Evolutionary conservation across 768 basidiomycete species (phyloP).

Genomic region (Termitomyces sp.): DNA sequence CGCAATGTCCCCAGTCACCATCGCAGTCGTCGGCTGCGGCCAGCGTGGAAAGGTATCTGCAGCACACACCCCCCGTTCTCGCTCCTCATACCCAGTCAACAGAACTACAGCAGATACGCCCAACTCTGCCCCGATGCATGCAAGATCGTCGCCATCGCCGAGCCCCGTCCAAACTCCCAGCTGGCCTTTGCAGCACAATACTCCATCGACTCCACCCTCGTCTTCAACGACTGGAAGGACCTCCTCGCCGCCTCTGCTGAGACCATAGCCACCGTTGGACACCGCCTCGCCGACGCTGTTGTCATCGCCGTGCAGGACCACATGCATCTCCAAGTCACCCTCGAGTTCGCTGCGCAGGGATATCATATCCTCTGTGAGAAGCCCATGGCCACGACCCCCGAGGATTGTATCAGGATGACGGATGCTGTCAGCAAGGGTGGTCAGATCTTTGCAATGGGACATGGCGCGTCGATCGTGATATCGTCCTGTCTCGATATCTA

Average conservation of each 20-base stretch:
- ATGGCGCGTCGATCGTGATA: slow-evolving; percentile 46
- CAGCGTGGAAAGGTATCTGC: slow-evolving; percentile 64
- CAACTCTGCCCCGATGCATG: slow-evolving; percentile 53
- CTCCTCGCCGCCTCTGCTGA: slow-evolving; percentile 64
- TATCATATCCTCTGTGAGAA: slow-evolving; percentile 93
- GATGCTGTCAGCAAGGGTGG: slow-evolving; percentile 61
- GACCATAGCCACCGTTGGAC: slow-evolving; percentile 56
- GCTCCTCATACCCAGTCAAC: no score
- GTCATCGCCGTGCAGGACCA: slow-evolving; percentile 77
- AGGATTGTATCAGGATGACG: slow-evolving; percentile 75
- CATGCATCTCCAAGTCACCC: slow-evolving; percentile 69
- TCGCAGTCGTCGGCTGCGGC: slow-evolving; percentile 80
- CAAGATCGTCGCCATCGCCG: slow-evolving; percentile 81
- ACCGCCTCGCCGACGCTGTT: slow-evolving; percentile 77
- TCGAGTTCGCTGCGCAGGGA: slow-evolving; percentile 73
- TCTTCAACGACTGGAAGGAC: slow-evolving; percentile 69
- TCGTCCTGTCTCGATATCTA: not conserved
- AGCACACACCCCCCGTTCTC: not conserved
- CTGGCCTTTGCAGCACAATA: slow-evolving; percentile 51
- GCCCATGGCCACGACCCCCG: slow-evolving; percentile 76
- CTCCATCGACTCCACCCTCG: slow-evolving; percentile 58
- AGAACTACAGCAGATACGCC: slow-evolving; percentile 67
- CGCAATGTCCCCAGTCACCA: slow-evolving; percentile 67
- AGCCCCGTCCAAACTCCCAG: slow-evolving; percentile 68
- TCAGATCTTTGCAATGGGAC: slow-evolving; percentile 82